Percentiles rank a stretch among this genome's conserved stretches.
Conservation (phyloP, 208 protist genomes). For the Lotmaria passim region DNA sequence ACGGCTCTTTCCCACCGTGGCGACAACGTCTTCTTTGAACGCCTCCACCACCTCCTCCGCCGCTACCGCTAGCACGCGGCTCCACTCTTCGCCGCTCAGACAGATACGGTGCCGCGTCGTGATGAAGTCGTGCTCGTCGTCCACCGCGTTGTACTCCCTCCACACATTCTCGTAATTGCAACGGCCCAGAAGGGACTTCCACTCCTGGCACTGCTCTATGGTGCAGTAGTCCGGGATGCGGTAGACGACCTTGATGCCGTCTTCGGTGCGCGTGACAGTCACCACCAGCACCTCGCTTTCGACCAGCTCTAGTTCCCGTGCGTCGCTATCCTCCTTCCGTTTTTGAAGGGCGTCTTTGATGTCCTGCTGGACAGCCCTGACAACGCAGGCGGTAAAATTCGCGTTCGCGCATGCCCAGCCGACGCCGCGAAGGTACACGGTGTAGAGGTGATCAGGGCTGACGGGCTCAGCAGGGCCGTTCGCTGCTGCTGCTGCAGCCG, state of each 20-base stretch:
- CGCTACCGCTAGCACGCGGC: constrained; percentile 25
- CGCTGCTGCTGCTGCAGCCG: neutral
- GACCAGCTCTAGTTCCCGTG: constrained; percentile 7
- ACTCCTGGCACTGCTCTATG: neutral
- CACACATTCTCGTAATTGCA: constrained; percentile 36
- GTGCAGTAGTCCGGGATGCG: constrained; percentile 13
- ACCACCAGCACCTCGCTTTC: neutral
- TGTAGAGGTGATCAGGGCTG: constrained; percentile 2
- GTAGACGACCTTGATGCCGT: constrained; percentile 28
- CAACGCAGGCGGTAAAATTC: neutral
- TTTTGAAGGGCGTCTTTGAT: constrained; percentile 15
- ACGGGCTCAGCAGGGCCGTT: neutral
- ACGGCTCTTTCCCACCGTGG: neutral
- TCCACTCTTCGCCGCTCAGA: constrained; percentile 46
- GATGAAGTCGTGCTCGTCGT: constrained; percentile 1
- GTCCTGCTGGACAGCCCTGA: constrained; percentile 22
- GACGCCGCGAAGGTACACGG: constrained; percentile 18
- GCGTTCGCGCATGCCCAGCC: constrained; percentile 12
- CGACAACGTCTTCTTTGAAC: constrained; percentile 42
- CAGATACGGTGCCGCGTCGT: constrained; percentile 44
- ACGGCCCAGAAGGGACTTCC: constrained; percentile 23
- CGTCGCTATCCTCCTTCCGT: neutral
- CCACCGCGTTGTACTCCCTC: constrained; percentile 21
- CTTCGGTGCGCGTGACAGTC: neutral
- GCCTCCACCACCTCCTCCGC: constrained; percentile 29